Evolutionary conservation across 2,329 filamentous ascomycete genomes (phyloP), one percentile per base, ranked within the genome.

Genomic region (Neoarthrinium moseri): DNA sequence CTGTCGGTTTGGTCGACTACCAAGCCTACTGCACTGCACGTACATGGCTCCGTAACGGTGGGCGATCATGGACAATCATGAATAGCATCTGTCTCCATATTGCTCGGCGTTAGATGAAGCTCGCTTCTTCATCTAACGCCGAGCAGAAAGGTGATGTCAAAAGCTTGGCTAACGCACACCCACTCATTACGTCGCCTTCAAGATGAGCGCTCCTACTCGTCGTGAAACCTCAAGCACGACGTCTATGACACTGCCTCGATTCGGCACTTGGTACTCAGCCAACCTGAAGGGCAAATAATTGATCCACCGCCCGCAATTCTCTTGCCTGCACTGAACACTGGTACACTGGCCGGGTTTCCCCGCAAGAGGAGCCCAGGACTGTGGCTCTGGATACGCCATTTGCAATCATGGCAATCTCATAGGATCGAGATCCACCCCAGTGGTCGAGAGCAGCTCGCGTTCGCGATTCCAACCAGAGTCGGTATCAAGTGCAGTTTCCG

Each of bases 381-480:
- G 15, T 15, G 27, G 17, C 13, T 23, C 22, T 33, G 27, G 27
- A 29, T 33, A 11, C 38, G n/a, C 22, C 41, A 44, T 44, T 44
- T 34, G 30, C 32, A 44, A 44, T 44, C 18, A 36, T 36, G 13
- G 41, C 24, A 20, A 44, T 20, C 32, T 44, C 41, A 44, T 44
- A 44, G 41, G 41, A 44, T 34, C 33, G 23, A 44, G 41, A 24
- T 44, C 41, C 41, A 44, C 41, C 7, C 11, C 32, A n/a, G 20
- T 40, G 37, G 37, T 27, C 33, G 20, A 17, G 6, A 35, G 17
- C 20, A 35, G 33, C 13, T 35, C 11, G 33, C 33, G 20, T 20
- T n/a, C n/a, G n/a, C n/a, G n/a, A n/a, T n/a, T n/a, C n/a, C n/a
- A n/a, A n/a, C 33, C 33, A 35, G 20, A 20, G 33, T 35, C 11